Conservation (phyloP, 345 rosid genomes). For the Carallia brachiata region DNA sequence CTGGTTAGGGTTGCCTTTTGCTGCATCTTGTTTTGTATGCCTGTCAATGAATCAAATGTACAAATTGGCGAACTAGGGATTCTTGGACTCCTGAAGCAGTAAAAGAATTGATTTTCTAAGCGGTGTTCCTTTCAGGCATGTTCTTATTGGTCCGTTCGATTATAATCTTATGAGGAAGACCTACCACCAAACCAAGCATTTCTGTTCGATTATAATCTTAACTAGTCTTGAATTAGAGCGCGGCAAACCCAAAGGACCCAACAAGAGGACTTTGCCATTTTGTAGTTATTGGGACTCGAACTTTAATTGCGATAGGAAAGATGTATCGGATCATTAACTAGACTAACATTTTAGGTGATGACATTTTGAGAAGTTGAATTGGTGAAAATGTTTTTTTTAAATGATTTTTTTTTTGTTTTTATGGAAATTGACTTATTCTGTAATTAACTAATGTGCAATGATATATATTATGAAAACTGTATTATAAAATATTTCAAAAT, state of each 20-base stretch:
- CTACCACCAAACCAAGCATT: too few species aligned
- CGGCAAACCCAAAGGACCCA: too few species aligned
- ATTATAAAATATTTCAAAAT: too few species aligned
- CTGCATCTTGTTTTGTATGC: slow-evolving; percentile 7
- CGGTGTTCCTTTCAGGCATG: neutral
- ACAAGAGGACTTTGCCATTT: too few species aligned
- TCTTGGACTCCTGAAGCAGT: neutral
- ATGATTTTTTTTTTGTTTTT: neutral
- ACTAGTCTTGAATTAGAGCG: too few species aligned
- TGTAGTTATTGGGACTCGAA: too few species aligned
- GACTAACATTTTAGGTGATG: too few species aligned
- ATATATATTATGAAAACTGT: too few species aligned
- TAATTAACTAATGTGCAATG: neutral
- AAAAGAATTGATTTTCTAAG: slow-evolving; percentile 5
- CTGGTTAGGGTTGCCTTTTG: neutral
- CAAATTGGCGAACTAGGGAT: neutral
- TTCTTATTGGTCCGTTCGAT: neutral
- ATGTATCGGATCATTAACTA: too few species aligned
- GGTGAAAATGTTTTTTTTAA: neutral
- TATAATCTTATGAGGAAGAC: too few species aligned
- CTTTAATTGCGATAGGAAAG: too few species aligned
- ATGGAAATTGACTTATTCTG: slow-evolving; percentile 4
- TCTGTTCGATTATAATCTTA: too few species aligned
- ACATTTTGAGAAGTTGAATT: slow-evolving; percentile 1
- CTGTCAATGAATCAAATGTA: slow-evolving; percentile 6